Evolutionary conservation across 192 early-diverging fungal species (phyloP).

Genomic region (Pilobolus umbonatus): DNA sequence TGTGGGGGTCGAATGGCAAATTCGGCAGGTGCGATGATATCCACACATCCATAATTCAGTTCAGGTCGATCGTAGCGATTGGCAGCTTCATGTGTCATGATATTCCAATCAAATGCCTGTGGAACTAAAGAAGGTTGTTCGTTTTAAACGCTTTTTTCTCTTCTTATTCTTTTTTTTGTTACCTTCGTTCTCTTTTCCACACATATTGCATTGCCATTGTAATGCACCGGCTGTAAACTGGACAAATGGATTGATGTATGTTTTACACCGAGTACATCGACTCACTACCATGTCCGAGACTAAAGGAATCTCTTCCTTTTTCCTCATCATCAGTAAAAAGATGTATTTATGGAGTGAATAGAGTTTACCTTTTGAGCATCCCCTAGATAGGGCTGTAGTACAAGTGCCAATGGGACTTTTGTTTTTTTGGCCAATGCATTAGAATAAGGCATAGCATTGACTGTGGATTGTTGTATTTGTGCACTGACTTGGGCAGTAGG

Average conservation of each 20-base stretch:
- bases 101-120: constrained; percentile 80
- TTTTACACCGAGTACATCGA: constrained; percentile 88
- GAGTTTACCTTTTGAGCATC: constrained; percentile 41
- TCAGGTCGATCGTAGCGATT: constrained; percentile 82
- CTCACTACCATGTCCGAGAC: constrained; percentile 69
- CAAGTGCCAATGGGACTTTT: constrained; percentile 74
- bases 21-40: constrained; percentile 76
- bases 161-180: background rate
- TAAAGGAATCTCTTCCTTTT: constrained; percentile 21
- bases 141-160: background rate
- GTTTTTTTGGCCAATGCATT: constrained; percentile 73
- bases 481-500: constrained; percentile 67
- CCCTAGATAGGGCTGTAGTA: constrained; percentile 85
- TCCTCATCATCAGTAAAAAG: background rate
- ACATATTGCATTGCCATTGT: constrained; percentile 92
- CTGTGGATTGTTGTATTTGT: constrained; percentile 81
- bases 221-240: constrained; percentile 85
- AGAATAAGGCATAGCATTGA: constrained; percentile 78
- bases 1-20: constrained; percentile 64
- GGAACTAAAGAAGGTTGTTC: constrained; percentile 24
- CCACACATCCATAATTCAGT: constrained; percentile 81
- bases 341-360: background rate
- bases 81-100: constrained; percentile 73
- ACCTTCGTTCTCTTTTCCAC: constrained; percentile 79
- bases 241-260: constrained; percentile 93